Evolutionary conservation across 495 filamentous ascomycete genomes (phyloP).

Genomic region (Daldinia bambusicola): DNA sequence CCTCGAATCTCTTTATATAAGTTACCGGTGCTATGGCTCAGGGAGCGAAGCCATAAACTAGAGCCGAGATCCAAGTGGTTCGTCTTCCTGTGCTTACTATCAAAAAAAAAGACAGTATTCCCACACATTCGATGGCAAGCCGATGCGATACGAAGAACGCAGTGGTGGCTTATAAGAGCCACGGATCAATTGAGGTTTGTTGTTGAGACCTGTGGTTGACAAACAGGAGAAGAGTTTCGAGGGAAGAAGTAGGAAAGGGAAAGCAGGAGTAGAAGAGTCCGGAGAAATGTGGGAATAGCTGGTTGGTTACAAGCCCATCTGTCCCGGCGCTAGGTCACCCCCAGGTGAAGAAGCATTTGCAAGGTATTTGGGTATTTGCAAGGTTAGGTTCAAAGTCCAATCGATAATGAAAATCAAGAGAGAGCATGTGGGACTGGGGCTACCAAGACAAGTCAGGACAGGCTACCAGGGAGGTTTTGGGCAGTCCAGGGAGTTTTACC

Average conservation of each 20-base stretch:
- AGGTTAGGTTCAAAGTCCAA: slow-evolving; percentile 31
- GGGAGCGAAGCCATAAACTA: slow-evolving; percentile 21
- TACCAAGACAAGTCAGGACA: not conserved
- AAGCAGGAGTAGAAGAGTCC: slow-evolving; percentile 21
- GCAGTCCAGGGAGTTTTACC: no score
- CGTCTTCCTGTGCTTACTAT: slow-evolving; percentile 5
- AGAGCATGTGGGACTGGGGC: slow-evolving; percentile 32
- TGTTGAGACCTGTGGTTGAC: slow-evolving; percentile 1
- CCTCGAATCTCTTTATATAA: slow-evolving; percentile 13
- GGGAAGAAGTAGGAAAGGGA: slow-evolving; percentile 5
- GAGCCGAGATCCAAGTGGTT: slow-evolving; percentile 12
- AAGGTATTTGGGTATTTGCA: no score
- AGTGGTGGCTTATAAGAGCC: slow-evolving; percentile 1
- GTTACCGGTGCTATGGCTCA: slow-evolving; percentile 12
- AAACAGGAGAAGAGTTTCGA: slow-evolving; percentile 11
- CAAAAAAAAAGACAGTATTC: slow-evolving; percentile 1
- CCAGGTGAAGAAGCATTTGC: slow-evolving; percentile 40
- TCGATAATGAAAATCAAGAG: slow-evolving; percentile 33
- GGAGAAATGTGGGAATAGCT: slow-evolving; percentile 41
- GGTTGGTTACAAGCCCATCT: slow-evolving; percentile 27
- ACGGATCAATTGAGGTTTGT: slow-evolving; percentile 26
- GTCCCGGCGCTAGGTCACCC: slow-evolving; percentile 45
- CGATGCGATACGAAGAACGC: slow-evolving; percentile 11
- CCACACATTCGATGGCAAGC: slow-evolving; percentile 5
- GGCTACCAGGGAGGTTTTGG: not conserved